Evolutionary conservation across 2,329 filamentous ascomycete species (phyloP).

Genomic region (Monosporascus cannonballus): DNA sequence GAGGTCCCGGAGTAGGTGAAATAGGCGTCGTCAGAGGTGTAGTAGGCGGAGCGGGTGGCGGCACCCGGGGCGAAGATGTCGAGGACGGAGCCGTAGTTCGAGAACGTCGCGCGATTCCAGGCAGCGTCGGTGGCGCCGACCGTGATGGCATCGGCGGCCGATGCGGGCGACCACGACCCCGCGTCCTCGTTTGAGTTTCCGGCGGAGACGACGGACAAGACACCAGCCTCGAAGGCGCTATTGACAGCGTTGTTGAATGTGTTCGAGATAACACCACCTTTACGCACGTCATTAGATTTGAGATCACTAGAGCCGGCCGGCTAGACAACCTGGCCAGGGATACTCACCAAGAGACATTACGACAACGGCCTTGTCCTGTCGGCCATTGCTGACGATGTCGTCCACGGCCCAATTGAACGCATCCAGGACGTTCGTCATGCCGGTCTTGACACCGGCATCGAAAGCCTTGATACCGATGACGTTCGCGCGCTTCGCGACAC

Average conservation of each 20-base stretch:
- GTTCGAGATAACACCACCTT: background rate
- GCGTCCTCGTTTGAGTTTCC: background rate
- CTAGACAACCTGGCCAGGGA: too few species aligned
- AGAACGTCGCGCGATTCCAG: conserved; percentile 14
- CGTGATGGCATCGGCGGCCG: conserved; percentile 22
- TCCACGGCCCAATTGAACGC: background rate
- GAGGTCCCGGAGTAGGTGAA: conserved; percentile 36
- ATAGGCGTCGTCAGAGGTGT: conserved; percentile 26
- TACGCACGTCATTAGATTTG: too few species aligned
- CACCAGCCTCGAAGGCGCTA: background rate
- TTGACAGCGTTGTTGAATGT: background rate
- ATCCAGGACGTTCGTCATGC: background rate
- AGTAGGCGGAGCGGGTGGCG: conserved; percentile 29
- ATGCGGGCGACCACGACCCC: background rate
- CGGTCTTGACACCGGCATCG: background rate
- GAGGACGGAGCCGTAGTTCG: conserved; percentile 27
- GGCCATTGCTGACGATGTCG: background rate
- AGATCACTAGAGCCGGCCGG: too few species aligned
- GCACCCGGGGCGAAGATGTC: conserved; percentile 31
- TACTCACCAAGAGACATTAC: background rate
- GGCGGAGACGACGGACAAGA: background rate
- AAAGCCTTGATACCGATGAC: background rate
- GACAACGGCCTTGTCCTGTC: background rate
- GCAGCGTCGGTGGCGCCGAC: conserved; percentile 24
- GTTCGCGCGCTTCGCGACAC: background rate